Percentiles rank a stretch among this genome's conserved stretches.
These are phyloP conservation scores for Stagonosporopsis tanaceti DNA, from an alignment of 2,329 filamentous ascomycete species.

Conservation along the genomic window DNA sequence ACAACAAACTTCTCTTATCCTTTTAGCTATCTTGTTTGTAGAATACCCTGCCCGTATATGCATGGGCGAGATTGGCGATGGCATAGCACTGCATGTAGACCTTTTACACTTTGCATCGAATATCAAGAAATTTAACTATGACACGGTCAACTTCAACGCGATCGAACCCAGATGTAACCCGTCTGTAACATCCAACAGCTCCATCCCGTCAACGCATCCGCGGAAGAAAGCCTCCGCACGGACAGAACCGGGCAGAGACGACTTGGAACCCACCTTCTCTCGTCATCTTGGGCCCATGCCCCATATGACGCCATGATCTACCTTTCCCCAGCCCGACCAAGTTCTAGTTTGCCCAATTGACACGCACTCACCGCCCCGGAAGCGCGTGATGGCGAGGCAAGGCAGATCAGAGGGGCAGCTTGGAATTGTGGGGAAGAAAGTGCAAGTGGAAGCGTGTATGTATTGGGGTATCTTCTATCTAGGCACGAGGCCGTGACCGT, in stretches of 20 bases:
- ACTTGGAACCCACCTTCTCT: neutral
- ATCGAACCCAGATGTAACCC: neutral
- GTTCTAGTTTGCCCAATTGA: neutral
- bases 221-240: too few relatives aligned
- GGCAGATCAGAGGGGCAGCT: neutral
- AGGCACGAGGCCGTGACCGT: constrained; percentile 4
- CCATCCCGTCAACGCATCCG: neutral
- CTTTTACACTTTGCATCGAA: constrained; percentile 3
- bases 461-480: constrained; percentile 25
- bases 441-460: neutral
- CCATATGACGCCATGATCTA: neutral
- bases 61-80: constrained; percentile 5
- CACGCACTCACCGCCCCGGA: neutral
- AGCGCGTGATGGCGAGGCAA: neutral
- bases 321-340: neutral
- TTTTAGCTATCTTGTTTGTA: constrained; percentile 7
- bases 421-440: too few relatives aligned
- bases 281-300: neutral
- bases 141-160: neutral
- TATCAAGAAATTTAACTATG: neutral
- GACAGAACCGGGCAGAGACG: neutral
- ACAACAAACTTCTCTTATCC: constrained; percentile 3
- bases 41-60: constrained; percentile 15
- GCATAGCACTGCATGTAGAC: constrained; percentile 6
- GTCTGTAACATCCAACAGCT: neutral